These are phyloP conservation scores for Silene noctiflora DNA, from an alignment of 179 eudicot genomes.

Conservation along the genomic window DNA sequence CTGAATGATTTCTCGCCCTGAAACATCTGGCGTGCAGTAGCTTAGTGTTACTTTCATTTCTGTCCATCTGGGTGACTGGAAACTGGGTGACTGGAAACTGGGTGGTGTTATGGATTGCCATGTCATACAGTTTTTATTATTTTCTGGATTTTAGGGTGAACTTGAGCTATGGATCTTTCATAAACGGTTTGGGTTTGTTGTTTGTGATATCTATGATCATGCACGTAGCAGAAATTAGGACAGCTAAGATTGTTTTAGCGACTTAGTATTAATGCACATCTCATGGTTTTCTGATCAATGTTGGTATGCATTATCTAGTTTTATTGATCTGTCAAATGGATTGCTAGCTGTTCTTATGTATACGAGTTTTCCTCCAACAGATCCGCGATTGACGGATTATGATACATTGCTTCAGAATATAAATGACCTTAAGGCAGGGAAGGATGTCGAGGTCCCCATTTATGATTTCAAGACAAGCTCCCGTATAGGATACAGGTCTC, in stretches of 20 bases:
- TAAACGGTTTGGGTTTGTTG: not conserved
- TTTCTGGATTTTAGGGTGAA: not conserved
- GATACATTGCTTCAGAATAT: conserved; percentile 85
- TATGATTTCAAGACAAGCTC: conserved; percentile 92
- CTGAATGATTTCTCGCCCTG: not conserved
- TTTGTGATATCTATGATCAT: not conserved
- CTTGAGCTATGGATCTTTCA: not conserved
- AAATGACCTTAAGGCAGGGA: conserved; percentile 64
- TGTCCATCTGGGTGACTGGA: not conserved
- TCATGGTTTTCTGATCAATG: not conserved
- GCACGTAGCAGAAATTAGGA: not conserved
- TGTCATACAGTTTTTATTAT: not conserved
- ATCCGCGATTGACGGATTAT: conserved; percentile 94
- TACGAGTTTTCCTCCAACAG: conserved; percentile 43
- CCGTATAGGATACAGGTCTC: conserved; percentile 79
- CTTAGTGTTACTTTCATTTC: not conserved
- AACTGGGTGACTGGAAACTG: no score
- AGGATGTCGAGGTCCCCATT: conserved; percentile 72
- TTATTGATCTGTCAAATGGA: not conserved
- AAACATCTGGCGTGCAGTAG: not conserved
- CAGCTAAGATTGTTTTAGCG: not conserved
- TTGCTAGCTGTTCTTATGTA: conserved; percentile 22
- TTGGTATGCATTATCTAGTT: not conserved
- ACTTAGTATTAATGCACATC: not conserved
- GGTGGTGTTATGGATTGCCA: not conserved